phyloP scores from a whole-genome alignment of 1,139 yeast species.

The Nakaseomyces bracarensis region DNA sequence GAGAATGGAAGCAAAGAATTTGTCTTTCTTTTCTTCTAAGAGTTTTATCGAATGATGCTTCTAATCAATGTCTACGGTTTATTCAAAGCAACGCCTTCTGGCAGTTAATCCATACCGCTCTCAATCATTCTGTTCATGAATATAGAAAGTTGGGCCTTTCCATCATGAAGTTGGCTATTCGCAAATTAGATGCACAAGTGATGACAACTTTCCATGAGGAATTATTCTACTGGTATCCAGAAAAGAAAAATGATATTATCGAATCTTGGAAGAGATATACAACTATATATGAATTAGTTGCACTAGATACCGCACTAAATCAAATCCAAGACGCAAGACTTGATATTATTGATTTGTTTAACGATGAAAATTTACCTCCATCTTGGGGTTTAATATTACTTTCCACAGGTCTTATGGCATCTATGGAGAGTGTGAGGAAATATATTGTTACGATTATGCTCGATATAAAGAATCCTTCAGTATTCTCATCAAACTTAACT shows the following conservation, averaged over 20 bases:
- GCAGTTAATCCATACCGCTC: slow-evolving; percentile 48
- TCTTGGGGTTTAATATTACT: slow-evolving; percentile 67
- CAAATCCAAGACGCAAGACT: slow-evolving; percentile 73
- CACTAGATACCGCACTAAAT: slow-evolving; percentile 77
- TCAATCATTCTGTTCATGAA: slow-evolving; percentile 54
- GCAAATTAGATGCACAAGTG: slow-evolving; percentile 21
- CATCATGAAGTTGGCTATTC: slow-evolving; percentile 55
- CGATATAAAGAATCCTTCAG: slow-evolving; percentile 41
- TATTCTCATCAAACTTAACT: slow-evolving; percentile 41
- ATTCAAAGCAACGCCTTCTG: slow-evolving; percentile 46
- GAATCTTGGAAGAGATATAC: slow-evolving; percentile 64
- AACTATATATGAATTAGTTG: slow-evolving; percentile 71
- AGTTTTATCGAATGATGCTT: slow-evolving; percentile 32
- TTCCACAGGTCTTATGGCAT: slow-evolving; percentile 67
- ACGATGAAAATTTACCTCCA: slow-evolving; percentile 48
- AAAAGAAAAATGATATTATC: slow-evolving; percentile 31
- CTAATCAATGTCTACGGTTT: slow-evolving; percentile 32
- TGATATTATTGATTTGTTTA: slow-evolving; percentile 53
- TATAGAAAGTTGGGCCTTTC: slow-evolving; percentile 66
- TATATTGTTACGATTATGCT: slow-evolving; percentile 53
- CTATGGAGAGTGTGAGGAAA: slow-evolving; percentile 72
- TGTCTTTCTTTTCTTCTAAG: slow-evolving; percentile 52
- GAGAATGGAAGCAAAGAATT: slow-evolving; percentile 35
- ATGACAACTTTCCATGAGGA: slow-evolving; percentile 35
- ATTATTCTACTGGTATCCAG: slow-evolving; percentile 43